phyloP scores from a whole-genome alignment of 2,329 filamentous ascomycete genomes.

The Plectosphaerella plurivora region DNA sequence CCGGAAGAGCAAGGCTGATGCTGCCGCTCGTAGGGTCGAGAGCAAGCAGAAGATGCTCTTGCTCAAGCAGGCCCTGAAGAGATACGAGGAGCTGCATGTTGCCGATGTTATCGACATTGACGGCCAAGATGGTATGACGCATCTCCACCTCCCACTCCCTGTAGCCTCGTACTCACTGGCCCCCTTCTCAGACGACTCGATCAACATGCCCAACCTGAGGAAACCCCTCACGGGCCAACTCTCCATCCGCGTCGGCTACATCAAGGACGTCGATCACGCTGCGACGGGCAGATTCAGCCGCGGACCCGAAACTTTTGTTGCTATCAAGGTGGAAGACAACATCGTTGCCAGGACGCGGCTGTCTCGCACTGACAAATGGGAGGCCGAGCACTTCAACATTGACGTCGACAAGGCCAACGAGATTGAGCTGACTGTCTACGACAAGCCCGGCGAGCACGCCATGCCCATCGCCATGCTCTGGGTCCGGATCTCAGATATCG shows the following conservation, averaged over 20 bases:
- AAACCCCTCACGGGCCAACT: constrained; percentile 94
- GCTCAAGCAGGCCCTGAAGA: constrained; percentile 89
- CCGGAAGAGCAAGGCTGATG: constrained; percentile 90
- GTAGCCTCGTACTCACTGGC: constrained; percentile 17
- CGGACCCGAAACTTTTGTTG: constrained; percentile 90
- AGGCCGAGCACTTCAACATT: constrained; percentile 84
- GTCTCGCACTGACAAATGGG: constrained; percentile 84
- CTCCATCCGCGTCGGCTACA: constrained; percentile 77
- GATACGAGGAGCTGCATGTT: constrained; percentile 96
- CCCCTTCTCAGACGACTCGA: constrained; percentile 72
- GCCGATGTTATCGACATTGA: constrained; percentile 74
- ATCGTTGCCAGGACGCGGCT: constrained; percentile 84
- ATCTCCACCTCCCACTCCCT: constrained; percentile 10
- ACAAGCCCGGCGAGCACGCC: constrained; percentile 86
- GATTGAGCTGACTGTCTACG: constrained; percentile 95
- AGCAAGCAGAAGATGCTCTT: constrained; percentile 98
- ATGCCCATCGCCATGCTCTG: constrained; percentile 93
- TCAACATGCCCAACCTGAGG: constrained; percentile 90
- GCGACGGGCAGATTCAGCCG: constrained; percentile 79
- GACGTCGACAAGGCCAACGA: constrained; percentile 98
- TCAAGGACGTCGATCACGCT: constrained; percentile 93
- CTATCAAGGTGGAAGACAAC: constrained; percentile 94
- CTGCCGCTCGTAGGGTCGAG: constrained; percentile 82
- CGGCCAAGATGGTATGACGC: constrained; percentile 68
- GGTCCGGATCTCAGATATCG: constrained; percentile 95